Base-by-base conservation (phyloP, 805 yeast species). In the Schwanniomyces pseudopolymorphus region DNA sequence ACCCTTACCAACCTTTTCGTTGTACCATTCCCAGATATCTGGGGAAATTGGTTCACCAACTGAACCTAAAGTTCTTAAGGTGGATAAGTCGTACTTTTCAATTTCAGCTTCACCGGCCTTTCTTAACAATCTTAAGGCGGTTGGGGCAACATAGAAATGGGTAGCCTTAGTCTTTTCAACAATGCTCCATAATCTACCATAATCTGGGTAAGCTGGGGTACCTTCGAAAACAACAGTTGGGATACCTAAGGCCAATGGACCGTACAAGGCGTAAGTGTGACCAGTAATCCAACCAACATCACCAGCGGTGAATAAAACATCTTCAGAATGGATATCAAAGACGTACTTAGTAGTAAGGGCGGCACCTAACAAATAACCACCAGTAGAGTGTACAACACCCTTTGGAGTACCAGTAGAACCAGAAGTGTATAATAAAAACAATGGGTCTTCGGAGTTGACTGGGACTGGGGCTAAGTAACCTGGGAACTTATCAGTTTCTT, bases 271-370 rank as follows among this genome's bases (percentile, higher is more conserved):
- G 59, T 87, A 87, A 9, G 94, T 78, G 69, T 87, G 96, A 48
- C 96, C 96, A 5, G 95, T 87, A 59, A 87, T 85, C 96, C 96
- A 87, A 59, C 96, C 96, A 44, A 87, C 85, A 69, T 87, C 96
- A 63, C 94, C 96, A 25, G 95, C 94, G 14, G 94, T 87, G 76
- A 87, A 87, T 47, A 87, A 74, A 11, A 81, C 73, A 62, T 87
- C 96, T 48, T 84, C 83, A 36, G 79, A 77, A 58, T 87, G 90
- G 35, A 85, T 75, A 66, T 87, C 95, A 66, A 87, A 87, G 39
- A 81, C 79, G 60, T 87, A 87, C 60, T 83, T 83, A 58, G 89
- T 83, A 40, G 92, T 81, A 60, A 87, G 54, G 46, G 84, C 73
- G 16, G 94, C 90, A 50, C 87, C 86, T 48, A 87, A 72, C 50